Base-by-base conservation (phyloP, 805 yeast genomes). In the Lachancea meyersii region DNA sequence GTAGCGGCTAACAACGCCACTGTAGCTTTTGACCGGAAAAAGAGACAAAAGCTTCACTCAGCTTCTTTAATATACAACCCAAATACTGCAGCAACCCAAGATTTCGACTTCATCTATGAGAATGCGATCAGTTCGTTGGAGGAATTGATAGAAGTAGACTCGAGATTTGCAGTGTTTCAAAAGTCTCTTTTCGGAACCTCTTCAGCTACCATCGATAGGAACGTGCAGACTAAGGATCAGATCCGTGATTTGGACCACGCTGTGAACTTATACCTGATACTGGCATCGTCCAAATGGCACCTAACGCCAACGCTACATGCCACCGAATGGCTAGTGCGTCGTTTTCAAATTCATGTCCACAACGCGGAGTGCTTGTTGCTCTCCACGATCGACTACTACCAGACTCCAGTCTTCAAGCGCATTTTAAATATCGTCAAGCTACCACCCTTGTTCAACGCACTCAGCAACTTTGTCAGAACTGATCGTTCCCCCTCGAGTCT, bases 311-410 rank as follows among this genome's bases (percentile, higher is more conserved):
- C 96, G 2, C 56, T 86, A 38, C 80, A 81, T 53, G 91, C 96
- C 4, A 71, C 87, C 10, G 98, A 93, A 68, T 93, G 98, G 98
- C 77, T 89, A 19, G 82, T 93, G 16, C 82, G 98, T 67, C 76
- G 97, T 53, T 93, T 80, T 68, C 81, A 87, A 57, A 78, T 87
- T 51, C 89, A 93, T 59, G 71, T 85, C 38, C 81, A 83, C 55
- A 87, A 85, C 55, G 68, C 88, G 0, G 97, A 91, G 61, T 60
- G 70, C 42, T 58, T 93, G 24, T 58, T 93, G 35, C 63, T 91
- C 44, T 72, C 89, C 2, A 73, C 84, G 1, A 70, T 93, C 51
- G 94, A 96, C n/a, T 86, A 83, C 65, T 86, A 81, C 64, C 76
- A 73, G 51, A 71, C 77, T 30, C 81, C 88, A 0, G 71, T 85